These are phyloP conservation scores for Aaosphaeria arxii DNA, from an alignment of 2,329 filamentous ascomycete genomes.

Conservation along the genomic window DNA sequence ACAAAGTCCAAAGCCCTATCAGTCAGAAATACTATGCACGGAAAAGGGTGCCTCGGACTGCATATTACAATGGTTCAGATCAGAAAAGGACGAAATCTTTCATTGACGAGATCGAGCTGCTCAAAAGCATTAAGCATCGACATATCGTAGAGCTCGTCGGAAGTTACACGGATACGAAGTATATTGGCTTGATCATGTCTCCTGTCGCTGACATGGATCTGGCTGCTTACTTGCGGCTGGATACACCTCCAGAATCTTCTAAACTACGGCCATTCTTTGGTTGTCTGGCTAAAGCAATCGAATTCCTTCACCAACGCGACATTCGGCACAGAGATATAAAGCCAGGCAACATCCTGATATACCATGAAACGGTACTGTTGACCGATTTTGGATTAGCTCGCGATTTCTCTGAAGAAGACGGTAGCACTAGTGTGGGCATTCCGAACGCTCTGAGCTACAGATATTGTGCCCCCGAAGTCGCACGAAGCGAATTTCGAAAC, in stretches of 20 bases:
- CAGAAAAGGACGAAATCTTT: conserved; percentile 16
- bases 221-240: conserved; percentile 9
- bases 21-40: conserved; percentile 22
- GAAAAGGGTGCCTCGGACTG: conserved; percentile 20
- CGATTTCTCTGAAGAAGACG: conserved; percentile 9
- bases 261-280: conserved; percentile 22
- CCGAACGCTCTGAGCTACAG: conserved; percentile 8
- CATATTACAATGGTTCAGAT: conserved; percentile 5
- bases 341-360: conserved; percentile 26
- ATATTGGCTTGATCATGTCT: conserved; percentile 28
- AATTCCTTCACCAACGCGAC: conserved; percentile 19
- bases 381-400: conserved; percentile 26
- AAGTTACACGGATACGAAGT: conserved; percentile 27
- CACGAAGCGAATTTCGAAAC: conserved; percentile 7
- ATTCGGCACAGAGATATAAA: conserved; percentile 32
- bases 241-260: background rate
- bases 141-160: conserved; percentile 28
- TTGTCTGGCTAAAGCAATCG: conserved; percentile 19
- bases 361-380: conserved; percentile 14
- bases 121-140: conserved; percentile 25
- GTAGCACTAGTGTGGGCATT: conserved; percentile 11
- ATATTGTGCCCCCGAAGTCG: conserved; percentile 16
- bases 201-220: conserved; percentile 18
- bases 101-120: conserved; percentile 19
- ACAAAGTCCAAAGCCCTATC: conserved; percentile 17